These are phyloP conservation scores for Pistacia atlantica DNA, from an alignment of 345 rosid species.

Conservation along the genomic window DNA sequence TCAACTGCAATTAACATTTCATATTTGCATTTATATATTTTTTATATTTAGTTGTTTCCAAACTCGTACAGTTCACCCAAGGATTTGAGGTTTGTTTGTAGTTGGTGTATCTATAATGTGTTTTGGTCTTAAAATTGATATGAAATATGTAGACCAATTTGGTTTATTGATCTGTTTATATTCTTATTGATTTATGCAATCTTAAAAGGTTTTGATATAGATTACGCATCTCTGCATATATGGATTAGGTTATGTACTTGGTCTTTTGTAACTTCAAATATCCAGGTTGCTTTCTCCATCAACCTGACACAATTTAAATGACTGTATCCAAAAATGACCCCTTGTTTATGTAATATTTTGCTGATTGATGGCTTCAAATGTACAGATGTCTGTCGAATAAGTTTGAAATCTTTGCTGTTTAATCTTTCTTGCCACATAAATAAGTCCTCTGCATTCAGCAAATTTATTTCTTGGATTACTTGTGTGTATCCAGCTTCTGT, in stretches of 20 bases:
- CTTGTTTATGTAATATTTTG: neutral
- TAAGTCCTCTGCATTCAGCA: neutral
- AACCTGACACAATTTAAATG: neutral
- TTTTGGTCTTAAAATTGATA: neutral
- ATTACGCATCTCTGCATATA: neutral
- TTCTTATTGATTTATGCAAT: neutral
- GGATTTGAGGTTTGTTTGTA: neutral
- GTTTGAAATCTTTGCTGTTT: neutral
- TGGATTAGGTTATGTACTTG: neutral
- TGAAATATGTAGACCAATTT: neutral
- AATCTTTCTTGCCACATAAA: neutral
- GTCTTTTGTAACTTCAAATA: neutral
- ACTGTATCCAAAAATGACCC: neutral
- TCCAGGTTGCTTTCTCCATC: neutral
- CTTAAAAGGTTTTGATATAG: neutral
- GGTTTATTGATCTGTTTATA: neutral
- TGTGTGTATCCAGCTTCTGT: slow-evolving; percentile 54
- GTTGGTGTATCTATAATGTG: neutral
- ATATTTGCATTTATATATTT: neutral
- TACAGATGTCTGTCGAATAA: neutral
- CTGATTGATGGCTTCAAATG: neutral
- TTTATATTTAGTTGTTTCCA: neutral
- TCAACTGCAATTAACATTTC: neutral
- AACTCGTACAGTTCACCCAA: neutral
- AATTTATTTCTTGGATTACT: neutral